Evolutionary conservation across 2,329 filamentous ascomycete species (phyloP), one percentile per base, ranked within the genome.

Genomic region (Colletotrichum higginsianum): DNA sequence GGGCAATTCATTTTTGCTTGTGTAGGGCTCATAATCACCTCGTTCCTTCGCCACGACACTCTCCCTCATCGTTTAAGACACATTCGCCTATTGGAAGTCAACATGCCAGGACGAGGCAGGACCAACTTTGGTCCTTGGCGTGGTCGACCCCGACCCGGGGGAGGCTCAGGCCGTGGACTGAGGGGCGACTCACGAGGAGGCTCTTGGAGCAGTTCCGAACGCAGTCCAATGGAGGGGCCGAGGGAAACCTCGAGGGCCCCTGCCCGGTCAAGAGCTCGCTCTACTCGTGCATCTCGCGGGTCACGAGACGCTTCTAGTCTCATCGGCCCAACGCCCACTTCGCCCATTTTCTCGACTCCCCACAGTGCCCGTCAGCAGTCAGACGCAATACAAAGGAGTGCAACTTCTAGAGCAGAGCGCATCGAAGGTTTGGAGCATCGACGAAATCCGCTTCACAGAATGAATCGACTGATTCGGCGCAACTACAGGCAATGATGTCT

Each of bases 301-400:
- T 42, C 38, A 16, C 61, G n/a, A n/a, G 61, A 35, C 30, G 42
- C 21, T 64, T 46, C 66, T 6, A 38, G 60, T 64, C 40, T 57
- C 18, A 21, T 40, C 13, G 60, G 42, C 16, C 30, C 42, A 40
- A 56, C 35, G 21, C 42, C 8, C n/a, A 68, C 49, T 47, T 65
- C 66, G 23, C 52, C 61, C 21, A 65, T 65, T 42, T 68, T 68
- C 44, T 44, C 61, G 15, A 68, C 18, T n/a, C 61, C 66, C 18
- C 3, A 23, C 6, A 21, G 23, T 18, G 12, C 61, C n/a, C 60
- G 35, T 46, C 23, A 18, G 11, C 49, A 26, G 21, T 35, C 47
- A 16, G 15, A 12, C 35, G 16, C n/a, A 23, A 42, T n/a, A 16
- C 47, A 35, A 38, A n/a, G 16, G 13, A 23, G 3, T 18, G 53